Evolutionary conservation across 495 filamentous ascomycete genomes (phyloP).

Genomic region (Umbilicaria muhlenbergii): DNA sequence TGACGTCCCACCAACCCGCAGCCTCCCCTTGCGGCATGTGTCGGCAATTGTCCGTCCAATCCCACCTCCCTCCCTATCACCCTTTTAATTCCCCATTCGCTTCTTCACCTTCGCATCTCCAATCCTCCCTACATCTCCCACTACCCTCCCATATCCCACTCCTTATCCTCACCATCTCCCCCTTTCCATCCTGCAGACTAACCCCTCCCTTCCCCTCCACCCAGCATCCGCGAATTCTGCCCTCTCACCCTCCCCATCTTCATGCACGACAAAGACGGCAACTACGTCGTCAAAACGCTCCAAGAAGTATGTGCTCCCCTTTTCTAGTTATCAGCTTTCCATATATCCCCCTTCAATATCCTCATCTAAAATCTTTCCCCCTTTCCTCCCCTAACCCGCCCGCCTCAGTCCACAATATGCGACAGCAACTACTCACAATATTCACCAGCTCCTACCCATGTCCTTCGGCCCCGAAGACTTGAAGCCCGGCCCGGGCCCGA

Average conservation of each 20-base stretch:
- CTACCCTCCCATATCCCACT: not conserved
- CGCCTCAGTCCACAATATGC: no score
- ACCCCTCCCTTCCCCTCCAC: not conserved
- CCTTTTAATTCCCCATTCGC: conserved; percentile 19
- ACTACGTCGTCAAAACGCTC: conserved; percentile 54
- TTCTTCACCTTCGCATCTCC: conserved; percentile 43
- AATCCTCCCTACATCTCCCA: conserved; percentile 5
- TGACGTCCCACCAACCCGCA: not conserved
- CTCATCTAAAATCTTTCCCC: no score
- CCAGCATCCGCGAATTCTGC: conserved; percentile 68
- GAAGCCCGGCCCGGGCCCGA: not conserved
- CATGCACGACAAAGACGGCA: conserved; percentile 70
- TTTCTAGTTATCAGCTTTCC: no score
- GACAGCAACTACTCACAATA: no score
- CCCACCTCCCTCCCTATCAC: not conserved
- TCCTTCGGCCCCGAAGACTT: conserved; percentile 56
- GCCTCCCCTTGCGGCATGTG: conserved; percentile 35
- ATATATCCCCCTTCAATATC: no score
- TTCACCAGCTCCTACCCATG: conserved; percentile 44
- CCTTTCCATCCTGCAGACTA: not conserved
- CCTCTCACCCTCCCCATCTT: conserved; percentile 55
- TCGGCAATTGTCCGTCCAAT: conserved; percentile 26
- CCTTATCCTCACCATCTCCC: not conserved
- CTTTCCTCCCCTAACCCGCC: no score
- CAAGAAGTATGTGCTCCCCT: conserved; percentile 39